Evolutionary conservation across 73 alveolate species (phyloP), one percentile per base, ranked within the genome.

Genomic region (Tetrahymena malaccensis): DNA sequence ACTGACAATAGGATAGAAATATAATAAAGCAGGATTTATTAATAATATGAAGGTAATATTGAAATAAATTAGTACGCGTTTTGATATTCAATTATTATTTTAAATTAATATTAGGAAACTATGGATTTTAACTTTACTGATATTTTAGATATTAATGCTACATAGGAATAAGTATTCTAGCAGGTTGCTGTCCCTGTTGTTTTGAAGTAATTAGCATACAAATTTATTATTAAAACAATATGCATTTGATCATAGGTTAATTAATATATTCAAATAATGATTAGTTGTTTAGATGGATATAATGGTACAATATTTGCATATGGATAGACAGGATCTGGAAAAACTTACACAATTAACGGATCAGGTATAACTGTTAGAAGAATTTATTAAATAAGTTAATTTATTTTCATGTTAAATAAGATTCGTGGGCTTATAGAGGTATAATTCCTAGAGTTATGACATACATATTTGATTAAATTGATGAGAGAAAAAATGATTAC

Each of bases 301-400:
- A 99, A 99, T 96, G 99, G 99, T 40, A 98, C 99, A 1, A 96
- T 98, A 37, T 99, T 98, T 96, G 99, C 99, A 43, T 98, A 98
- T 96, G 99, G 99, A 10, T 98, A 99, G 95, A 99, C 99, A 21
- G 99, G 99, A 10, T 96, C 98, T 34, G 99, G 99, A 89, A 99
- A 99, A 95, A 99, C 99, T 12, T 98, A 98, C 96, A 98, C 99
- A 38, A 99, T 99, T 99, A 97, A 99, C 94, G 99, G 99, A 8
- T 98, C 98, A 33, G 89, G 89, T 70, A 25, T 50, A 10, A 50
- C 83, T 2, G 83, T 50, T 21, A 50, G 13, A 40, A 50, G 16
- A 50, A 13, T 5, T 10, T n/a, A n/a, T n/a, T 19, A 50, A 50
- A 50, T 15, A 50, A 50, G 27, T 10, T 50, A 50, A 50, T 3